Evolutionary conservation across 768 basidiomycete genomes (phyloP).

Genomic region (Piloderma croceum): DNA sequence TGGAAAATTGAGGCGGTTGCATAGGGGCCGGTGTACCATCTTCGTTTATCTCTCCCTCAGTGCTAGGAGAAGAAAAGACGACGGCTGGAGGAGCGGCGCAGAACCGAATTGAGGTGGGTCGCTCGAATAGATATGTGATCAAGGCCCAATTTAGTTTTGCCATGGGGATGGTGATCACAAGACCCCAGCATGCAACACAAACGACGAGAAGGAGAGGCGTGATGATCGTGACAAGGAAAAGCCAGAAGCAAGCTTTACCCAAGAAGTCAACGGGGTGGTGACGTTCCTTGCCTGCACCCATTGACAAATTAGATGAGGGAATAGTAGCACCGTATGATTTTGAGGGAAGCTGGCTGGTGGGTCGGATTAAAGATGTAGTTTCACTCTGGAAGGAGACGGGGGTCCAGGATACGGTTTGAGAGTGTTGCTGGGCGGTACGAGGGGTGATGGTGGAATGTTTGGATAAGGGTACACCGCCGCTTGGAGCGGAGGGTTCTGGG

Average conservation of each 20-base stretch:
- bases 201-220: constrained; percentile 86
- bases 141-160: constrained; percentile 96
- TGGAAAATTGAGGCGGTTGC: constrained; percentile 42
- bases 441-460: constrained; percentile 42
- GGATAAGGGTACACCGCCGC: constrained; percentile 33
- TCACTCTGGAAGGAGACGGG: constrained; percentile 36
- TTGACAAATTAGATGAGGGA: constrained; percentile 19
- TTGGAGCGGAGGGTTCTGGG: constrained; percentile 30
- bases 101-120: constrained; percentile 85
- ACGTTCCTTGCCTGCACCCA: constrained; percentile 14
- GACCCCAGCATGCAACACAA: constrained; percentile 90
- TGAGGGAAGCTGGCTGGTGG: constrained; percentile 33
- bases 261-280: constrained; percentile 45
- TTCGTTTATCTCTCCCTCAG: constrained; percentile 17
- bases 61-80: constrained; percentile 32
- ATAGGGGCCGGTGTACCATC: constrained; percentile 10
- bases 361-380: constrained; percentile 40
- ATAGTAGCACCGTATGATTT: constrained; percentile 69
- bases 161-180: constrained; percentile 96
- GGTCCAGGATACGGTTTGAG: constrained; percentile 40
- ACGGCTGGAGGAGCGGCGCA: constrained; percentile 79
- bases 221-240: constrained; percentile 67
- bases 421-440: constrained; percentile 29
- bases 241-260: constrained; percentile 80
- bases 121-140: constrained; percentile 70